A percentile compares a stretch with the other conserved stretches of the same genome.
Evolutionary conservation across 495 filamentous ascomycete genomes (phyloP).

Genomic region (Pseudoneurospora amorphoporcata): DNA sequence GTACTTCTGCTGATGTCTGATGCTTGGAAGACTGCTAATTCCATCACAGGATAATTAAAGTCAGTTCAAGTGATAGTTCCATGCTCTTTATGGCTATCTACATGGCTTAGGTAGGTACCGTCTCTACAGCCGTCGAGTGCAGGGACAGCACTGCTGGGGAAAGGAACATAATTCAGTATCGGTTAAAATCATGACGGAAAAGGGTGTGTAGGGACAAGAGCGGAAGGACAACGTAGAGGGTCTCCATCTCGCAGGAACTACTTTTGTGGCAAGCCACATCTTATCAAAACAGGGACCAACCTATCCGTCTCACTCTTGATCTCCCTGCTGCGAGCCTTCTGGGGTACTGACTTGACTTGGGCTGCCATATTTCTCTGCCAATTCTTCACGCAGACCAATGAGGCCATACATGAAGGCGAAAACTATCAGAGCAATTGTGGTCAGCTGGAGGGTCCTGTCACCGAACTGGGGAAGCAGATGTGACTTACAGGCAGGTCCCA

Average conservation of each 20-base stretch:
- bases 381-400: constrained; percentile 31
- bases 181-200: not conserved
- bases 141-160: not conserved
- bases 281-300: not conserved
- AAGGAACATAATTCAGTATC: not conserved
- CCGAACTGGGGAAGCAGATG: not conserved
- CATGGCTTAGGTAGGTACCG: not conserved
- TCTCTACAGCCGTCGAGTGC: not conserved
- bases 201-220: not conserved
- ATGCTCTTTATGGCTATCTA: not conserved
- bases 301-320: not conserved
- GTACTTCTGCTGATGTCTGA: not conserved
- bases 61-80: not conserved
- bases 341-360: not conserved
- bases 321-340: not conserved
- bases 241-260: not conserved
- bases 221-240: not conserved
- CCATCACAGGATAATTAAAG: not conserved
- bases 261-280: not conserved
- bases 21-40: not conserved
- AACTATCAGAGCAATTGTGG: constrained; percentile 14
- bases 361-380: constrained; percentile 15
- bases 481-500: constrained; percentile 27
- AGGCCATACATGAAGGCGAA: constrained; percentile 35
- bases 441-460: not conserved